Evolutionary conservation across 805 yeast genomes (phyloP).

Genomic region (Brettanomyces custersianus): DNA sequence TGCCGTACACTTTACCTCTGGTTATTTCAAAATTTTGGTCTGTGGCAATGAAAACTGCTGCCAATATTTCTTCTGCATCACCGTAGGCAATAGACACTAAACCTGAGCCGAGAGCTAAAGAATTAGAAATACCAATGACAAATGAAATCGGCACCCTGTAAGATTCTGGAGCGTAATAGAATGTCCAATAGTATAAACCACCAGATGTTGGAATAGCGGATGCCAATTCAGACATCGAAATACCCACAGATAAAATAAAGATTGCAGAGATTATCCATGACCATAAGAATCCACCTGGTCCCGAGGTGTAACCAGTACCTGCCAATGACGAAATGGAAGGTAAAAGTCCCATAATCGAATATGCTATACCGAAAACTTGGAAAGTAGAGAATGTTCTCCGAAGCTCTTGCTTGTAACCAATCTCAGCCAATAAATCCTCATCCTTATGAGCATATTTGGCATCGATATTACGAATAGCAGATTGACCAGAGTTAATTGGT

Average conservation of each 20-base stretch:
- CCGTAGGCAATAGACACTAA: constrained; percentile 34
- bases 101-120: constrained; percentile 32
- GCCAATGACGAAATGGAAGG: constrained; percentile 55
- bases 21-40: constrained; percentile 32
- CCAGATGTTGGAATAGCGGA: constrained; percentile 64
- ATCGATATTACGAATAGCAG: constrained; percentile 21
- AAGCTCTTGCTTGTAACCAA: constrained; percentile 64
- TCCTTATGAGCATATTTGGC: constrained; percentile 21
- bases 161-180: constrained; percentile 30
- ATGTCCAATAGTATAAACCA: constrained; percentile 59
- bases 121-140: constrained; percentile 32
- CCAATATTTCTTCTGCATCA: constrained; percentile 30
- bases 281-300: constrained; percentile 58
- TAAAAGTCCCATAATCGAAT: constrained; percentile 60
- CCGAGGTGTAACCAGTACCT: constrained; percentile 46
- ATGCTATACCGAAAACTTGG: constrained; percentile 63
- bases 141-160: constrained; percentile 28
- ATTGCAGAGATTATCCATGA: constrained; percentile 55
- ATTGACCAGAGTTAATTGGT: constrained; percentile 7
- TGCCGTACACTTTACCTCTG: constrained; percentile 29
- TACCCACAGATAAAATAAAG: constrained; percentile 44
- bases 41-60: constrained; percentile 29
- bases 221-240: constrained; percentile 53
- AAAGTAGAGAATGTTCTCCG: constrained; percentile 48
- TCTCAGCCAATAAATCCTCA: constrained; percentile 33